Percentiles rank a stretch among this genome's conserved stretches.
These are phyloP conservation scores for Kazachstania sp. DNA, from an alignment of 1,139 yeast species.

Conservation along the genomic window DNA sequence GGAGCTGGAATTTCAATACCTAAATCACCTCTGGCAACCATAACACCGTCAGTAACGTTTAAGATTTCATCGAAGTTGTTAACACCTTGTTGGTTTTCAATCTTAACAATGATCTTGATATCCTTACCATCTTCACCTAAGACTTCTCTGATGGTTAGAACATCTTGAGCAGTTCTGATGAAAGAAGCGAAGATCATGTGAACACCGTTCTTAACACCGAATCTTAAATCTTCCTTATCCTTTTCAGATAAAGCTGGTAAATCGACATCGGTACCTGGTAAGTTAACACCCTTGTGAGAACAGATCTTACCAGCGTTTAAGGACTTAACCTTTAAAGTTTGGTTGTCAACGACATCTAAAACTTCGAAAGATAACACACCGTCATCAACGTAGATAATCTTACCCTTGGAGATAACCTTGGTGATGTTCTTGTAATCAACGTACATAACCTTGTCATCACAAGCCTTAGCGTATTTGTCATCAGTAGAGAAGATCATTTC, in stretches of 20 bases:
- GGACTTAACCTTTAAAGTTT: constrained; percentile 77
- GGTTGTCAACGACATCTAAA: constrained; percentile 63
- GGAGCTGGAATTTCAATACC: constrained; percentile 99
- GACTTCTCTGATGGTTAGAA: constrained; percentile 81
- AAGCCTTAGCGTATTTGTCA: constrained; percentile 59
- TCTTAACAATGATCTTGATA: constrained; percentile 92
- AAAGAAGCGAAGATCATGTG: constrained; percentile 98
- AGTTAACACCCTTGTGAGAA: constrained; percentile 97
- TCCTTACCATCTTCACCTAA: constrained; percentile 95
- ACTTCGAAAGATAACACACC: constrained; percentile 97
- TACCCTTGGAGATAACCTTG: constrained; percentile 81
- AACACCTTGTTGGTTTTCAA: constrained; percentile 99
- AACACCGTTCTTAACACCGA: constrained; percentile 94
- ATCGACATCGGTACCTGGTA: constrained; percentile 98
- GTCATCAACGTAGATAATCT: constrained; percentile 88
- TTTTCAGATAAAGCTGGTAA: constrained; percentile 96
- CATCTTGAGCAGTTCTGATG: constrained; percentile 90
- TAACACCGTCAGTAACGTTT: constrained; percentile 93
- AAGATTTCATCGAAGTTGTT: constrained; percentile 97
- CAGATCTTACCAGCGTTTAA: constrained; percentile 92
- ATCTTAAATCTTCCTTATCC: constrained; percentile 82
- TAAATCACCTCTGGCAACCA: constrained; percentile 99
- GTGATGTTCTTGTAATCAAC: constrained; percentile 94
- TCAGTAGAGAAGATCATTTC: constrained; percentile 92
- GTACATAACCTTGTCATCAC: constrained; percentile 75